Percentiles rank a stretch among this genome's conserved stretches.
phyloP scores from a whole-genome alignment of 305 asterid genomes.

The Fraxinus nigra region DNA sequence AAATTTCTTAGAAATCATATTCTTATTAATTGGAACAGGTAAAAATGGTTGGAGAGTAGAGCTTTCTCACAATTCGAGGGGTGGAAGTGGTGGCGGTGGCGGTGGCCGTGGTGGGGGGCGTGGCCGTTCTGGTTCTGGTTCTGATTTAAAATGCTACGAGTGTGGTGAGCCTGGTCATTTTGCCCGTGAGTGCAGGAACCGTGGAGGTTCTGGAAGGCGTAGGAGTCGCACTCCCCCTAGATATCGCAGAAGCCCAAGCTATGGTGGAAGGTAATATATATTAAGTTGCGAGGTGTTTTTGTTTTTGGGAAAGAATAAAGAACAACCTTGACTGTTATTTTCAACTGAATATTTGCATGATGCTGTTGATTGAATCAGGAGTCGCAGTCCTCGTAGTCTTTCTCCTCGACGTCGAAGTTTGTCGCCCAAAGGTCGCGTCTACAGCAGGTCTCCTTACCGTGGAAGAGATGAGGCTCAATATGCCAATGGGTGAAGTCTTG shows the following conservation, averaged over 20 bases:
- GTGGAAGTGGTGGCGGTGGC: slow-evolving; percentile 45
- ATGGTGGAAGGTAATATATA: slow-evolving; percentile 74
- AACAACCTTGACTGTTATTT: neutral
- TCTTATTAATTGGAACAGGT: slow-evolving; percentile 42
- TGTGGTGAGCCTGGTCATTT: slow-evolving; percentile 99
- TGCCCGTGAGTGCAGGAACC: slow-evolving; percentile 84
- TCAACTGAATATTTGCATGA: neutral
- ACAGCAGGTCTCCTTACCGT: slow-evolving; percentile 79
- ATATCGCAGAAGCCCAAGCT: slow-evolving; percentile 89
- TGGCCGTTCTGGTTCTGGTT: slow-evolving; percentile 67
- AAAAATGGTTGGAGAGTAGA: slow-evolving; percentile 99
- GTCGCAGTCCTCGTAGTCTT: slow-evolving; percentile 80
- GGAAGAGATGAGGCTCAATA: slow-evolving; percentile 73
- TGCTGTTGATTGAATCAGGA: slow-evolving; percentile 42
- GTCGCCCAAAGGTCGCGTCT: slow-evolving; percentile 86
- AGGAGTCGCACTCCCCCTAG: slow-evolving; percentile 94
- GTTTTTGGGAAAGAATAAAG: neutral
- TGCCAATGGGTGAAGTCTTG: slow-evolving; percentile 68
- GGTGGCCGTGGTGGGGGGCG: slow-evolving; percentile 64
- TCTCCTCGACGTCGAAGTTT: slow-evolving; percentile 85
- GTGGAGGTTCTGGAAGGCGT: slow-evolving; percentile 79
- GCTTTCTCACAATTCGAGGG: slow-evolving; percentile 89
- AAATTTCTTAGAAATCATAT: neutral
- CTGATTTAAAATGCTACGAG: slow-evolving; percentile 92
- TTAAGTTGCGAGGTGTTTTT: neutral